Base-by-base conservation (phyloP, 495 filamentous ascomycete species). In the Saxispiralis lemnorum region DNA sequence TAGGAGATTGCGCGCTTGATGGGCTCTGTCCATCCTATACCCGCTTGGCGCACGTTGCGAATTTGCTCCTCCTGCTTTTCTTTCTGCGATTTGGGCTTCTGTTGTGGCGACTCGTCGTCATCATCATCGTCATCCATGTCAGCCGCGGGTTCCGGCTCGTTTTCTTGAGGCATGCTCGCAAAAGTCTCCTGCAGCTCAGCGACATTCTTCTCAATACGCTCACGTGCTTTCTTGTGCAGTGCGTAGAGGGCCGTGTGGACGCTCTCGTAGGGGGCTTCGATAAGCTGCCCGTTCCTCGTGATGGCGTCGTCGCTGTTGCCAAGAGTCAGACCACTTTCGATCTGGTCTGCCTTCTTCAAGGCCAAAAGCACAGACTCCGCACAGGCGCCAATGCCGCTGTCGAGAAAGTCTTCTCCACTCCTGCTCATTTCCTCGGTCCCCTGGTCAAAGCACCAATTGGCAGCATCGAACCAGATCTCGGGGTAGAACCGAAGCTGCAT, bases 401-500 rank as follows among this genome's bases (percentile, higher is more conserved):
- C 68, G 34, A 97, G 67, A 50, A 95, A 88, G 1, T 81, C 72
- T 45, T 78, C 77, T 16, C 81, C 82, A 18, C 49, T 21, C 35
- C 12, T 33, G 9, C 14, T 39, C 42, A 49, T 35, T 12, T 45
- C 43, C 40, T 80, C 76, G 14, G 77, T 59, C 40, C 73, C 73
- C 55, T 93, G 86, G 39, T 75, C 65, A 56, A 86, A 82, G 62
- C 86, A 94, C 67, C 87, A 97, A 45, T 94, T 81, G 11, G 86
- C 81, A 2, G 87, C 89, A 38, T 94, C 85, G 50, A 81, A 88
- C 89, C 89, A 97, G 49, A 95, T 75, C 57, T 88, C 82, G 2
- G 92, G 89, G 68, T 85, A 82, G 56, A 94, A 97, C 42, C 84
- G 71, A 47, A 97, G 63, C 7, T 86, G 79, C 85, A 95, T 95